Percentiles rank a stretch among this genome's conserved stretches.
Evolutionary conservation across 2,329 filamentous ascomycete species (phyloP).

Genomic region (Penicillium corylophilum): DNA sequence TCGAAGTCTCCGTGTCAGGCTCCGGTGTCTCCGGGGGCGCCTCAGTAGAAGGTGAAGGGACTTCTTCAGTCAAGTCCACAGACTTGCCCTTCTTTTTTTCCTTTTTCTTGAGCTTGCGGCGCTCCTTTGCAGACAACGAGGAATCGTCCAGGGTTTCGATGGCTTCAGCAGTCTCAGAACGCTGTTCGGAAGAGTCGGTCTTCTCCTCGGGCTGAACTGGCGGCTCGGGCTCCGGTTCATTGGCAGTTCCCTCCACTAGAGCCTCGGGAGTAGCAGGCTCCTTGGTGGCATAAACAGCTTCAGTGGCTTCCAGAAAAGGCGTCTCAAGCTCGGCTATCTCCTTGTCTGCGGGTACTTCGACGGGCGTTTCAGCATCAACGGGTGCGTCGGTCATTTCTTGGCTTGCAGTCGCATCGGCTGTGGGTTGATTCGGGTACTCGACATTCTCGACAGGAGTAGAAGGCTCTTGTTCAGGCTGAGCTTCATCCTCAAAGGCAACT

Average conservation of each 20-base stretch:
- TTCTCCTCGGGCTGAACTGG: neutral
- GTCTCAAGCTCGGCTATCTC: neutral
- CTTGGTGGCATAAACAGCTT: neutral
- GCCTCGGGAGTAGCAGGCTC: neutral
- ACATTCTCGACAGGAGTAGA: neutral
- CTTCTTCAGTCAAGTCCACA: constrained; percentile 15
- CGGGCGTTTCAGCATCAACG: neutral
- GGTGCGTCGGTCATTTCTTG: constrained; percentile 6
- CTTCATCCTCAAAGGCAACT: constrained; percentile 14
- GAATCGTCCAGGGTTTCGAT: constrained; percentile 6
- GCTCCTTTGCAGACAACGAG: constrained; percentile 20
- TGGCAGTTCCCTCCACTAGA: neutral
- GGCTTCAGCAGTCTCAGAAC: constrained; percentile 1
- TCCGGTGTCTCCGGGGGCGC: constrained; percentile 3
- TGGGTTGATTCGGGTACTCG: neutral
- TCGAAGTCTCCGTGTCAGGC: neutral
- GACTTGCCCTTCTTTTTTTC: constrained; percentile 26
- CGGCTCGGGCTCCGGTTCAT: neutral
- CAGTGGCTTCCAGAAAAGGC: neutral
- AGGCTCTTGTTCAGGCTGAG: constrained; percentile 1
- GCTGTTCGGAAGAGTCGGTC: neutral
- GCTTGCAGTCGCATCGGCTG: neutral
- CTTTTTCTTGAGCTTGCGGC: constrained; percentile 24
- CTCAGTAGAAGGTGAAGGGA: constrained; percentile 5
- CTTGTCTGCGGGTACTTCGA: neutral